These are phyloP conservation scores for Rhexocercosporidium sp. DNA, from an alignment of 2,329 filamentous ascomycete species.

Conservation along the genomic window DNA sequence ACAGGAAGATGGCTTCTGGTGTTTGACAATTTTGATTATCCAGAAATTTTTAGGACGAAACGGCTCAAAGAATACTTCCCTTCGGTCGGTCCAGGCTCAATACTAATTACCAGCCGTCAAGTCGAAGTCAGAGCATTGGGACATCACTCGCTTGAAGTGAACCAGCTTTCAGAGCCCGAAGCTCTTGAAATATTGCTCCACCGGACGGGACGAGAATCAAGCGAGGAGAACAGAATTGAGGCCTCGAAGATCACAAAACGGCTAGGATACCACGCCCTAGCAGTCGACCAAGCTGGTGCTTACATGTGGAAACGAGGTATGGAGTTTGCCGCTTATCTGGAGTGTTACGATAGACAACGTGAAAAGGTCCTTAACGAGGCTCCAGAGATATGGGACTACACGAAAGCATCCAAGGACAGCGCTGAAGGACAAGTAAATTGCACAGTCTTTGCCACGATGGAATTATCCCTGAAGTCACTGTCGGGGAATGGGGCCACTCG, in stretches of 20 bases:
- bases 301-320: constrained; percentile 31
- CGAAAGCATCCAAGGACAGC: background rate
- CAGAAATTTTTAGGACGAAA: constrained; percentile 13
- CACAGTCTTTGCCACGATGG: constrained; percentile 32
- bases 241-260: constrained; percentile 17
- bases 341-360: constrained; percentile 19
- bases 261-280: constrained; percentile 36
- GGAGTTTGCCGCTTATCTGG: constrained; percentile 21
- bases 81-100: constrained; percentile 6
- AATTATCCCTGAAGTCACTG: constrained; percentile 33
- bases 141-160: constrained; percentile 18
- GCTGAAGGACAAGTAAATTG: constrained; percentile 2
- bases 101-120: constrained; percentile 28
- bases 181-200: constrained; percentile 19
- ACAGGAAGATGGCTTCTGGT: constrained; percentile 32
- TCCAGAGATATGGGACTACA: constrained; percentile 26
- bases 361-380: constrained; percentile 24
- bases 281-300: constrained; percentile 39
- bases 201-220: constrained; percentile 4
- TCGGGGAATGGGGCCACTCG: constrained; percentile 10
- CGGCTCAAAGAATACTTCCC: constrained; percentile 25
- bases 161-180: constrained; percentile 18
- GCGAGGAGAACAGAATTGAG: background rate
- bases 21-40: constrained; percentile 36
- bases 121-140: constrained; percentile 7